These are phyloP conservation scores for Cenococcum geophilum DNA, from an alignment of 495 filamentous ascomycete species.

Conservation along the genomic window DNA sequence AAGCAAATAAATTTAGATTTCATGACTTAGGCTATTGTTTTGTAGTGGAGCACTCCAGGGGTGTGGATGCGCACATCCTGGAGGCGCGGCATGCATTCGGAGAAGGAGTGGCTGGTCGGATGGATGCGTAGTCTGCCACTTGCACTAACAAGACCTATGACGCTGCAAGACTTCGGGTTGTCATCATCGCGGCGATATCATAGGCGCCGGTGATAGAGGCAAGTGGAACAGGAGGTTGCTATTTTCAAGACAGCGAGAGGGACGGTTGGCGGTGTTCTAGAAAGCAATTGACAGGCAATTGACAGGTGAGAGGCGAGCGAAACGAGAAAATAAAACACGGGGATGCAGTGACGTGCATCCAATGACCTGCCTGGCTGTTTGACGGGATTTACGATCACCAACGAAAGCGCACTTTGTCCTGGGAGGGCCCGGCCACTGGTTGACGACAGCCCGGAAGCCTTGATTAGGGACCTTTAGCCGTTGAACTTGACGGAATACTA, in stretches of 20 bases:
- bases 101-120: conserved; percentile 9
- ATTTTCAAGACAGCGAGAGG: neutral
- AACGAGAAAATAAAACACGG: neutral
- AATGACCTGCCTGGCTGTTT: conserved; percentile 1
- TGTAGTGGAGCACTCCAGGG: conserved; percentile 29
- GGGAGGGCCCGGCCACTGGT: neutral
- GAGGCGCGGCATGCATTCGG: conserved; percentile 24
- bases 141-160: neutral
- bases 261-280: neutral
- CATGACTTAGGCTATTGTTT: conserved; percentile 15
- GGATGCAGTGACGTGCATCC: neutral
- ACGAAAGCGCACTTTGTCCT: neutral
- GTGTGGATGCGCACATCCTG: conserved; percentile 1
- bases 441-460: neutral
- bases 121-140: conserved; percentile 1
- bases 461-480: no score
- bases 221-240: neutral
- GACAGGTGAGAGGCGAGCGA: neutral
- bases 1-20: conserved; percentile 1
- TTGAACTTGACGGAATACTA: no score
- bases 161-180: neutral
- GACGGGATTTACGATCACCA: neutral
- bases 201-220: neutral
- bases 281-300: neutral
- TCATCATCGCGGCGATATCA: neutral